A percentile compares a stretch with the other conserved stretches of the same genome.
Conservation (phyloP, 2,329 filamentous ascomycete genomes). For the Cladosporium colombiae region DNA sequence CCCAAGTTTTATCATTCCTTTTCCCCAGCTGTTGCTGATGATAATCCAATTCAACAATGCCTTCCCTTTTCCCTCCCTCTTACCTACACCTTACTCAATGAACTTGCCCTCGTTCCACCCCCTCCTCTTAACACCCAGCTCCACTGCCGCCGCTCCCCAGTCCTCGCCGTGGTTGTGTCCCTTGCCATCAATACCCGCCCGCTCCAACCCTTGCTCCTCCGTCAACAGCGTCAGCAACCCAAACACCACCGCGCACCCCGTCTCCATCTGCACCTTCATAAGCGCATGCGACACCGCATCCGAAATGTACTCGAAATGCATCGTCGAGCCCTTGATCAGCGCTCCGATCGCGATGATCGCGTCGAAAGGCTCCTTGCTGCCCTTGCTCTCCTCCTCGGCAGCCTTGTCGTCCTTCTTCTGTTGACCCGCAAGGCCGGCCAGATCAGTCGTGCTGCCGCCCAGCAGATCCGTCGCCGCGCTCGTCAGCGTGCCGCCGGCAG, state of each 20-base stretch:
- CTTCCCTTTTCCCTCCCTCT: background rate
- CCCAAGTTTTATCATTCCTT: background rate
- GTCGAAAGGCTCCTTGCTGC: conserved; percentile 68
- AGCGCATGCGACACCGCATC: conserved; percentile 87
- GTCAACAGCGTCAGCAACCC: conserved; percentile 85
- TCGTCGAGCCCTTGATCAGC: conserved; percentile 96
- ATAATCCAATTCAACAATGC: background rate
- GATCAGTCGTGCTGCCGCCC: conserved; percentile 66
- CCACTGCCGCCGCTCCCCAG: conserved; percentile 92
- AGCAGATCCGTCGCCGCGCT: conserved; percentile 42
- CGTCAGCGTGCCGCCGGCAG: conserved; percentile 37
- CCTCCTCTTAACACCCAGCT: conserved; percentile 84
- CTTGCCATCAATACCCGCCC: conserved; percentile 68
- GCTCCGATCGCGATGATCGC: conserved; percentile 94
- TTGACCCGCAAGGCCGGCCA: background rate
- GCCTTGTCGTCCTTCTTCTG: conserved; percentile 2
- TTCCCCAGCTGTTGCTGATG: background rate
- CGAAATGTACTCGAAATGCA: conserved; percentile 99
- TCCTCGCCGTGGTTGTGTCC: conserved; percentile 95
- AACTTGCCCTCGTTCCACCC: conserved; percentile 75
- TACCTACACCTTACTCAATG: conserved; percentile 39
- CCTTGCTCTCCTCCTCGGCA: conserved; percentile 29
- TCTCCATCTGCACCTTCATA: conserved; percentile 92
- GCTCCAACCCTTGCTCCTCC: conserved; percentile 82
- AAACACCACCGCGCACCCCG: conserved; percentile 85